Percentiles rank a stretch among this genome's conserved stretches.
Evolutionary conservation across 306 rosid species (phyloP).

Genomic region (Citrullus amarus): DNA sequence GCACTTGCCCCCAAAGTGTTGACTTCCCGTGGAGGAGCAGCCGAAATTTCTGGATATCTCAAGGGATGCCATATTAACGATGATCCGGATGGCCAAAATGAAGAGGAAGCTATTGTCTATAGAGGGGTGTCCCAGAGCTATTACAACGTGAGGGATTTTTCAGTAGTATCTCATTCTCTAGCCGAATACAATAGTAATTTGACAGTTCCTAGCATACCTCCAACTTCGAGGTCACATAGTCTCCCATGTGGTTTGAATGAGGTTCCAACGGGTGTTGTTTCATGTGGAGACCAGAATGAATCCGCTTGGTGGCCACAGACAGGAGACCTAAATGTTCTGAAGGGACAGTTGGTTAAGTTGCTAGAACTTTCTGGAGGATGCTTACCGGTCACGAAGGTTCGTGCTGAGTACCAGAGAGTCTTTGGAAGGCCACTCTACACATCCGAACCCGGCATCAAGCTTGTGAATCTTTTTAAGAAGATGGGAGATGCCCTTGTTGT

Average conservation of each 20-base stretch:
- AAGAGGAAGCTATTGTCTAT: slow-evolving; percentile 72
- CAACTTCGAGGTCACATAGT: slow-evolving; percentile 55
- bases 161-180: slow-evolving; percentile 47
- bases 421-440: slow-evolving; percentile 65
- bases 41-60: slow-evolving; percentile 51
- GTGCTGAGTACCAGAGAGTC: slow-evolving; percentile 56
- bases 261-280: slow-evolving; percentile 39
- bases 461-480: slow-evolving; percentile 76
- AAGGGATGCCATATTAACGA: slow-evolving; percentile 62
- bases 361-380: slow-evolving; percentile 74
- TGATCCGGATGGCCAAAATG: slow-evolving; percentile 39
- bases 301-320: slow-evolving; percentile 60
- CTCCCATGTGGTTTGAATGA: slow-evolving; percentile 57
- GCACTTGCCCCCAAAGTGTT: slow-evolving; percentile 48
- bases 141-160: slow-evolving; percentile 52
- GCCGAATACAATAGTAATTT: slow-evolving; percentile 47
- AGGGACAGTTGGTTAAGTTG: slow-evolving; percentile 57
- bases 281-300: slow-evolving; percentile 37
- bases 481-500: slow-evolving; percentile 57
- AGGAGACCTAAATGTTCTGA: slow-evolving; percentile 84
- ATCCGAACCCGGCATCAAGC: slow-evolving; percentile 66
- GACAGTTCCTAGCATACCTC: slow-evolving; percentile 24
- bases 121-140: slow-evolving; percentile 62
- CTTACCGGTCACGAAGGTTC: slow-evolving; percentile 56
- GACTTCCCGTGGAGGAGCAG: slow-evolving; percentile 36